Percentiles rank a stretch among this genome's conserved stretches.
Evolutionary conservation across 371 early-diverging fungal genomes (phyloP).

Genomic region (Massospora cicadina): DNA sequence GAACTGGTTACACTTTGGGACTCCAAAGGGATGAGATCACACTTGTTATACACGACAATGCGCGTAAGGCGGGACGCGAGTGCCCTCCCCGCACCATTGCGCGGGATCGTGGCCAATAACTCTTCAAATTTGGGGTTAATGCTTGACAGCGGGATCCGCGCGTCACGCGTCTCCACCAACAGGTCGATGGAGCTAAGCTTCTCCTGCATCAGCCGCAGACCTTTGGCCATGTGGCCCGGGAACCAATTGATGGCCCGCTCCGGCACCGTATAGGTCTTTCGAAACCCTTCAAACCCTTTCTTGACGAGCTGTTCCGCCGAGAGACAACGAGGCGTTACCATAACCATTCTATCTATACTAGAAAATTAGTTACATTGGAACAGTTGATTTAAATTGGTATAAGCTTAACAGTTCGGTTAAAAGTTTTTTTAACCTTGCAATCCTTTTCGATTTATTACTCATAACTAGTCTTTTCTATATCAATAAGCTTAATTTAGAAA

Average conservation of each 20-base stretch:
- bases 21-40: slow-evolving; percentile 58
- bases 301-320: background rate
- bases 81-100: background rate
- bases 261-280: background rate
- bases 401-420: no score
- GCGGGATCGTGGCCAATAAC: slow-evolving; percentile 20
- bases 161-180: slow-evolving; percentile 85
- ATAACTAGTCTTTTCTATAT: no score
- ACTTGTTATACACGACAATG: slow-evolving; percentile 82
- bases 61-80: slow-evolving; percentile 16
- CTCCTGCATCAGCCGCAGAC: slow-evolving; percentile 53
- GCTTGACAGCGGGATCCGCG: slow-evolving; percentile 69
- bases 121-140: slow-evolving; percentile 72
- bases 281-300: background rate
- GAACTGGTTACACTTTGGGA: slow-evolving; percentile 18
- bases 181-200: slow-evolving; percentile 59
- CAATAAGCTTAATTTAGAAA: no score
- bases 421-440: no score
- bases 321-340: background rate
- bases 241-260: slow-evolving; percentile 74
- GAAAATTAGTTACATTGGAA: no score
- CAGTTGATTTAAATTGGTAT: no score
- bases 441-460: no score
- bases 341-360: background rate
- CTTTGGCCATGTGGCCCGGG: slow-evolving; percentile 87